Percentiles rank a stretch among this genome's conserved stretches.
Conservation (phyloP, 2,329 filamentous ascomycete genomes). For the Blastomyces parvus region DNA sequence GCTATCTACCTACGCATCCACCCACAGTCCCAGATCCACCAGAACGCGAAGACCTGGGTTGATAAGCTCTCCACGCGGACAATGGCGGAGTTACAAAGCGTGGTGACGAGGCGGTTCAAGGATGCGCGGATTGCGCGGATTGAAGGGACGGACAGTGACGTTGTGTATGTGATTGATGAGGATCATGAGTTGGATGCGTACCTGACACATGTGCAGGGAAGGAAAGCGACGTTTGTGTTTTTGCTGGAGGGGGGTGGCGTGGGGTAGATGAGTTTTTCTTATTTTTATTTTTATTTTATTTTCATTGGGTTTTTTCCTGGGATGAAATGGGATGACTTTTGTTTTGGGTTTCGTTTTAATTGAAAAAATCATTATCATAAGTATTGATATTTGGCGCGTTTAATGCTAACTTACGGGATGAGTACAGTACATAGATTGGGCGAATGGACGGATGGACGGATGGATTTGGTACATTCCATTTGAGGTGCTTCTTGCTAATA, state of each 20-base stretch:
- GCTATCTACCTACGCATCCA: slow-evolving; percentile 63
- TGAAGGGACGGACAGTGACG: slow-evolving; percentile 53
- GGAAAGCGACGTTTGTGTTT: slow-evolving; percentile 47
- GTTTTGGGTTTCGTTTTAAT: neutral
- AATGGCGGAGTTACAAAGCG: slow-evolving; percentile 53
- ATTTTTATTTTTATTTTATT: neutral
- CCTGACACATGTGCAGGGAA: slow-evolving; percentile 51
- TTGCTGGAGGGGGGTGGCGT: slow-evolving; percentile 5
- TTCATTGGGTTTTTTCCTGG: neutral
- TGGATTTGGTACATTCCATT: too few species aligned
- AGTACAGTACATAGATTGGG: too few species aligned
- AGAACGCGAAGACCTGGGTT: slow-evolving; percentile 50
- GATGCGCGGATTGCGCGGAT: slow-evolving; percentile 51
- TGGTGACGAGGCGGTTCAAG: slow-evolving; percentile 53
- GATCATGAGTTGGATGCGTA: slow-evolving; percentile 66
- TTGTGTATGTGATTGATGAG: slow-evolving; percentile 45
- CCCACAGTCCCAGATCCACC: slow-evolving; percentile 48
- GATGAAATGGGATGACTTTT: neutral
- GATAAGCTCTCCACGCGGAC: slow-evolving; percentile 51
- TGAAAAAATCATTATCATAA: neutral
- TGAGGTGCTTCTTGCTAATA: too few species aligned
- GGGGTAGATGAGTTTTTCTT: neutral
- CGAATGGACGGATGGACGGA: too few species aligned
- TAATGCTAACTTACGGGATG: neutral
- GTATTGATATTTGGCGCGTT: neutral